Conservation (phyloP, 2,329 filamentous ascomycete genomes). For the Gnomoniopsis smithogilvyi region DNA sequence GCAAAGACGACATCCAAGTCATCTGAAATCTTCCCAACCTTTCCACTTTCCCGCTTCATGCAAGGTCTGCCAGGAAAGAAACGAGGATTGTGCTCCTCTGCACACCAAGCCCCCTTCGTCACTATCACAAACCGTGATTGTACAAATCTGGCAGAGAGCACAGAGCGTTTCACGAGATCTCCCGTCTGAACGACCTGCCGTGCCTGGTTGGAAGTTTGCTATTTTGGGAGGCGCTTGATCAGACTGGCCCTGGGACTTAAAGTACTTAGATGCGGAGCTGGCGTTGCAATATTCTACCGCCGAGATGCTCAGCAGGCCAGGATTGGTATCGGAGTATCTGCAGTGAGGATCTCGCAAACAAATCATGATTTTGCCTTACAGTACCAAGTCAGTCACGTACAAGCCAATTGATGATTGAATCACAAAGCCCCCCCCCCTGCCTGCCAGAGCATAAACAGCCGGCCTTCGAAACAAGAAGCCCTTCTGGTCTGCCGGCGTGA, state of each 20-base stretch:
- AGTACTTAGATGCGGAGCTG: neutral
- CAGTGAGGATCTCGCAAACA: too few species aligned
- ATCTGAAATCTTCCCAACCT: neutral
- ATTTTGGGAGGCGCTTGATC: slow-evolving; percentile 16
- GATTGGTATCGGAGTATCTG: neutral
- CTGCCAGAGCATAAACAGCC: neutral
- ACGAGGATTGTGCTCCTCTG: neutral
- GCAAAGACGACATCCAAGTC: neutral
- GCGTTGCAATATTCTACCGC: too few species aligned
- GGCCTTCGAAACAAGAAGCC: slow-evolving; percentile 10
- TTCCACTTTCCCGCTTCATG: neutral
- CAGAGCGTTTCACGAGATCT: slow-evolving; percentile 13
- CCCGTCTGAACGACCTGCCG: neutral
- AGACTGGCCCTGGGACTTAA: neutral
- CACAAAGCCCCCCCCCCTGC: neutral
- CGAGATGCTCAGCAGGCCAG: neutral
- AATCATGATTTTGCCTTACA: too few species aligned
- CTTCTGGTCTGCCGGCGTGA: slow-evolving; percentile 6
- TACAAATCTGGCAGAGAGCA: neutral
- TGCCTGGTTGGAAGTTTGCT: slow-evolving; percentile 14
- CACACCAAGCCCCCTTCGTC: neutral
- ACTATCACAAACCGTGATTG: neutral
- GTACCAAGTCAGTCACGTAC: too few species aligned
- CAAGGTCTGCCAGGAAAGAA: neutral
- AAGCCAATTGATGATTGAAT: neutral